Evolutionary conservation across 257 asterid species (phyloP).

Genomic region (Solanum gandarillasii): DNA sequence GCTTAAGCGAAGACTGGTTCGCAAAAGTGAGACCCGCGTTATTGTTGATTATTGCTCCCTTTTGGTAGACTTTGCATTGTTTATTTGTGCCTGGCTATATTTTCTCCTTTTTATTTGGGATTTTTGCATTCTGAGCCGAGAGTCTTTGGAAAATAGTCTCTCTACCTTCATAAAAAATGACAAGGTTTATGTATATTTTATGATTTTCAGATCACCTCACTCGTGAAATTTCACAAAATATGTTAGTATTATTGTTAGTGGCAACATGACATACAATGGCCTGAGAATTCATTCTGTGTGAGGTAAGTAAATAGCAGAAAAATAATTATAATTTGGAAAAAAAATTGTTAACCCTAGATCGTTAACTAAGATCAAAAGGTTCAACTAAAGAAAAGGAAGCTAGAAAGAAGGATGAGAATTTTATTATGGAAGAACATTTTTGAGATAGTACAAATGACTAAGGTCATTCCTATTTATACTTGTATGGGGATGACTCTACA

Average conservation of each 20-base stretch:
- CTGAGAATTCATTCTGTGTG: no score
- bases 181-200: no score
- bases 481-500: not conserved
- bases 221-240: no score
- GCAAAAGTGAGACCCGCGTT: not conserved
- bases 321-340: no score
- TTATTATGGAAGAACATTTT: no score
- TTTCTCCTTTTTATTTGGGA: not conserved
- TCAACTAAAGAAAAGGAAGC: not conserved
- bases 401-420: not conserved
- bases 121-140: no score
- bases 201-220: no score
- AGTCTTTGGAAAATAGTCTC: no score
- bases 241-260: no score
- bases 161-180: no score
- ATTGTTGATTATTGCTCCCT: not conserved
- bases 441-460: not conserved
- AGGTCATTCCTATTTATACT: not conserved
- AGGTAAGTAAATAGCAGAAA: no score
- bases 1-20: not conserved
- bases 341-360: not conserved
- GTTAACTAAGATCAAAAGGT: not conserved
- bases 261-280: no score
- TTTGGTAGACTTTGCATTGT: not conserved
- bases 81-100: not conserved